These are phyloP conservation scores for Microbotryomycetes sp. DNA, from an alignment of 1,284 basidiomycete species.

Conservation along the genomic window DNA sequence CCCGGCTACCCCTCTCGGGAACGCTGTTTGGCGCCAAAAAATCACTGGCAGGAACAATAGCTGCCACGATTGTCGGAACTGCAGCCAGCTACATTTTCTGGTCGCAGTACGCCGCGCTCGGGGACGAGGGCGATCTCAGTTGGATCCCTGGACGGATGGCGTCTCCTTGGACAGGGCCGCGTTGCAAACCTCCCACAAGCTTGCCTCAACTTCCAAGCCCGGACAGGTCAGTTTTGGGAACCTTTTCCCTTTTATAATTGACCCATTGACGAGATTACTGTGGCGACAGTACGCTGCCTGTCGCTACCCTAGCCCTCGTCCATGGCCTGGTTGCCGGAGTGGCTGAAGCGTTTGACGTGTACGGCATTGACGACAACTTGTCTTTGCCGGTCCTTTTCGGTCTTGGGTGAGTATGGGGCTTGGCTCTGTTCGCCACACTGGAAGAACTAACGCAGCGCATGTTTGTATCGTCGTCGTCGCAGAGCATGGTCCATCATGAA, in stretches of 20 bases:
- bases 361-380: constrained; percentile 83
- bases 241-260: constrained; percentile 58
- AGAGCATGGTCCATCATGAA: background rate
- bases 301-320: constrained; percentile 24
- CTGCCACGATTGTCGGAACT: constrained; percentile 70
- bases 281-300: constrained; percentile 21
- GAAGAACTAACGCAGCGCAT: background rate
- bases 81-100: constrained; percentile 71
- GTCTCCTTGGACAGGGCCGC: constrained; percentile 35
- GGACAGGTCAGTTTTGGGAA: constrained; percentile 62
- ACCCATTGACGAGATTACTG: constrained; percentile 10
- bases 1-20: constrained; percentile 57
- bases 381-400: constrained; percentile 87
- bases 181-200: constrained; percentile 10
- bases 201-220: constrained; percentile 29
- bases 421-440: background rate
- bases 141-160: constrained; percentile 52
- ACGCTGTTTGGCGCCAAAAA: constrained; percentile 69
- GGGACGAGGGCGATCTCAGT: constrained; percentile 45
- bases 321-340: constrained; percentile 40
- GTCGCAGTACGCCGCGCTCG: constrained; percentile 53
- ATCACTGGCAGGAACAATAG: constrained; percentile 81
- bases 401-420: constrained; percentile 45
- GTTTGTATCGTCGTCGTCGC: background rate
- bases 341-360: constrained; percentile 57